Conservation (phyloP, 345 rosid genomes). For the Populus alba region DNA sequence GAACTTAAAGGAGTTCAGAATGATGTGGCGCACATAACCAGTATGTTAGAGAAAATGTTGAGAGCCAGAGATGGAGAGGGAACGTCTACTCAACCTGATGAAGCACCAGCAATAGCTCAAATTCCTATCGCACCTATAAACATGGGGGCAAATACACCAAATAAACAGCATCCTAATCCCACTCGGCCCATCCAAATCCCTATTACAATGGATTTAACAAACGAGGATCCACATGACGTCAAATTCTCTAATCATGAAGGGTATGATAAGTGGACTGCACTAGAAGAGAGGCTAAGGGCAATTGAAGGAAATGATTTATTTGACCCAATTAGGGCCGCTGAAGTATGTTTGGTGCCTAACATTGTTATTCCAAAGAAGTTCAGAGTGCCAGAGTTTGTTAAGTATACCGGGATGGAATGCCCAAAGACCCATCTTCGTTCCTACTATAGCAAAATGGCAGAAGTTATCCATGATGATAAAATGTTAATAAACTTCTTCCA, state of each 20-base stretch:
- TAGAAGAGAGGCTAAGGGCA: not conserved
- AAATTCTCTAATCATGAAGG: rapidly evolving
- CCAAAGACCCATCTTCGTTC: not conserved
- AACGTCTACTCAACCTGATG: too few relatives aligned
- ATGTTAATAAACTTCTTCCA: too few relatives aligned
- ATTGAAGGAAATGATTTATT: not conserved
- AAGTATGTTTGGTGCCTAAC: not conserved
- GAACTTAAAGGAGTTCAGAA: too few relatives aligned
- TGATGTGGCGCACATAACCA: rapidly evolving
- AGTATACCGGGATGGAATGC: not conserved
- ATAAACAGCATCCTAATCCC: rapidly evolving
- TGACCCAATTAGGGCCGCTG: rapidly evolving
- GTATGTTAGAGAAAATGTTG: too few relatives aligned
- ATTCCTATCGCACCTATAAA: rapidly evolving
- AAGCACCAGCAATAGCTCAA: too few relatives aligned
- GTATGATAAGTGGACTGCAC: not conserved
- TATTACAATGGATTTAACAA: not conserved
- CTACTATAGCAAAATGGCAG: too few relatives aligned
- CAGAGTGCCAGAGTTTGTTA: rapidly evolving
- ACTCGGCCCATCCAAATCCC: not conserved
- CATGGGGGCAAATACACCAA: rapidly evolving
- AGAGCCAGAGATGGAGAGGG: not conserved
- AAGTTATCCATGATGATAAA: too few relatives aligned
- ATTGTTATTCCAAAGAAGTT: not conserved
- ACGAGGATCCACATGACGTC: not conserved